Conservation (phyloP, 352 stramenopile genomes). For the Lagenidium giganteum region DNA sequence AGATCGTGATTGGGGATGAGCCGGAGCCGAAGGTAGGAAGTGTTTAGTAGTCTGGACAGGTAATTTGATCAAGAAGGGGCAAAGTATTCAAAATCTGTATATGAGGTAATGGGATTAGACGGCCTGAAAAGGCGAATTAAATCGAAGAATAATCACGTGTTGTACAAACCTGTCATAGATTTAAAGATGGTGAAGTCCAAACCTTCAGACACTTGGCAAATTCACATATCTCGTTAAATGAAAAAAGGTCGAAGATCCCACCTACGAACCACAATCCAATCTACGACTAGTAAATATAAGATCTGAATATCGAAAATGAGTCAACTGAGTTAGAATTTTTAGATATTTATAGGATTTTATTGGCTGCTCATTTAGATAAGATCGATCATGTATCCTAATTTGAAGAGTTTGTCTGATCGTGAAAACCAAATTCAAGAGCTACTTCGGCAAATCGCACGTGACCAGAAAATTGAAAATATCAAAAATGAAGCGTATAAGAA, state of each 20-base stretch:
- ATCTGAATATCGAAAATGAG: slow-evolving; percentile 1
- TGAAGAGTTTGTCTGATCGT: too few species aligned
- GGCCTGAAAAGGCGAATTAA: slow-evolving; percentile 1
- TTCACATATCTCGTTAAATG: slow-evolving; percentile 10
- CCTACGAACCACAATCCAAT: slow-evolving; percentile 12
- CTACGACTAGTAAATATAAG: slow-evolving; percentile 8
- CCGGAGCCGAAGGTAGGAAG: too few species aligned
- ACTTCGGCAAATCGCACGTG: too few species aligned
- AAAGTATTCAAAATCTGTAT: slow-evolving; percentile 10
- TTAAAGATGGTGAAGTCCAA: slow-evolving; percentile 7
- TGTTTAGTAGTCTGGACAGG: too few species aligned
- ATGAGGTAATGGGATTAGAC: slow-evolving; percentile 11
- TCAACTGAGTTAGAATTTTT: too few species aligned
- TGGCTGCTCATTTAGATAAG: too few species aligned
- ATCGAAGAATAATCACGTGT: slow-evolving; percentile 6
- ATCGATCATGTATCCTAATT: too few species aligned
- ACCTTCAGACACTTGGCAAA: slow-evolving; percentile 1
- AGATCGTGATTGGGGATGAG: too few species aligned
- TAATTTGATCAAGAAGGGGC: slow-evolving; percentile 1
- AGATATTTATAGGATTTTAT: too few species aligned
- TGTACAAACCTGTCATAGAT: slow-evolving; percentile 12
- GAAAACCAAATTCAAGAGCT: too few species aligned
- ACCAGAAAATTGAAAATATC: too few species aligned
- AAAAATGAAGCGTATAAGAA: too few species aligned
- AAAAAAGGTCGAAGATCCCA: neutral